Base-by-base conservation (phyloP, 2,329 filamentous ascomycete species). In the Xylogone sp. region DNA sequence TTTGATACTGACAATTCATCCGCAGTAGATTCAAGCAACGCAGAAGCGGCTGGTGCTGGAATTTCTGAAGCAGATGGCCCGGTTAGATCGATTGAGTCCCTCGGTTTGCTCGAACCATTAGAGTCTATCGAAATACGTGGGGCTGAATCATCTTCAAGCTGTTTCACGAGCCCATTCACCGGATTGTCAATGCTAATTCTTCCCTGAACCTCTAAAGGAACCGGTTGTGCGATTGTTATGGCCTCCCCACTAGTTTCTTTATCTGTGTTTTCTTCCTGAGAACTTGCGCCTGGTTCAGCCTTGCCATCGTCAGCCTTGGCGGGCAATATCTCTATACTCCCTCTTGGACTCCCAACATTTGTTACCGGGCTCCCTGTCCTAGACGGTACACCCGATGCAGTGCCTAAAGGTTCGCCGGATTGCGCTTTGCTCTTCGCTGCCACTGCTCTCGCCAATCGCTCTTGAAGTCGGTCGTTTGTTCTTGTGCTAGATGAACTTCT, bases 371-470 rank as follows among this genome's bases (percentile, higher is more conserved):
- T 85, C 56, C 77, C 71, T 21, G 76, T 71, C 48, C 79, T 70
- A n/a, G 79, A 79, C 7, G 62, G 63, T 4, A 75, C 69, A 20
- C 73, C 60, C 27, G 73, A 75, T 45, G 76, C 77, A 7, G 75
- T 73, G 71, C 75, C 48, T 73, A 77, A 18, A 73, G 75, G 56
- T 22, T 72, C 74, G 24, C 74, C 65, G 49, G 73, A 75, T 39
- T 69, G 60, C 42, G 57, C 66, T 2, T 73, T 67, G 52, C 78
- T 81, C 64, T 87, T 90, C 53, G 86, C 86, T 2, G 86, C 90
- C 62, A 97, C 83, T 24, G 92, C 94, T 64, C 90, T 89, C 24
- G 93, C 93, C 54, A 99, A 77, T 55, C 91, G 82, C 67, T 96
- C 92, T 66, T 97, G 92, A 43, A 99, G 75, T 48, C 91, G 83